These are phyloP conservation scores for Astrothelium macrocarpum DNA, from an alignment of 495 filamentous ascomycete species.

Conservation along the genomic window DNA sequence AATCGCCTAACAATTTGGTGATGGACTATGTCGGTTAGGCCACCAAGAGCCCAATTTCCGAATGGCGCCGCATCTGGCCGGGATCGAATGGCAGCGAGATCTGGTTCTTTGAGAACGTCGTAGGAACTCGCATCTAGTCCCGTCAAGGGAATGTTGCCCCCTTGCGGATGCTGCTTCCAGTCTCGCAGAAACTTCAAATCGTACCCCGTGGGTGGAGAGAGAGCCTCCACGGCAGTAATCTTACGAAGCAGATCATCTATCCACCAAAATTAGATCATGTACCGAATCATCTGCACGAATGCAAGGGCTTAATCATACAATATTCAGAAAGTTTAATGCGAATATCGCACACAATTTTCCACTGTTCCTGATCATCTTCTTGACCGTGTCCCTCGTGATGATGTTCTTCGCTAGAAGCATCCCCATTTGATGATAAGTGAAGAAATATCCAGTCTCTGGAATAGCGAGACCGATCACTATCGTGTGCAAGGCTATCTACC, in stretches of 20 bases:
- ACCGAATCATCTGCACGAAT: not conserved
- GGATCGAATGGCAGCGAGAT: not conserved
- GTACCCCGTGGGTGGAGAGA: not conserved
- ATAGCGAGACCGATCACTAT: not conserved
- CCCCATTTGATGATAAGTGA: too few species aligned
- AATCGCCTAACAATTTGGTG: not conserved
- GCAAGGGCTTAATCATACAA: not conserved
- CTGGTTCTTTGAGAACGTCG: not conserved
- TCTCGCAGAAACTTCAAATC: not conserved
- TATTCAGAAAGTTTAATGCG: not conserved
- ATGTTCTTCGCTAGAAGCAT: not conserved
- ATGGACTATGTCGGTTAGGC: not conserved
- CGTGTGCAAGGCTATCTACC: not conserved
- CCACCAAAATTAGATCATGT: not conserved
- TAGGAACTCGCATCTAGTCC: not conserved
- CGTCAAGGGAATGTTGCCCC: not conserved
- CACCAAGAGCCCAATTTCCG: not conserved
- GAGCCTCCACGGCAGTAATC: not conserved
- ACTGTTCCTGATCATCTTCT: not conserved
- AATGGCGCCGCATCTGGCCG: not conserved
- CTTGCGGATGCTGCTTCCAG: not conserved
- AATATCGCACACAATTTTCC: not conserved
- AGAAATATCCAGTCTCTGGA: not conserved
- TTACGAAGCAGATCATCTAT: not conserved
- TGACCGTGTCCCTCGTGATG: not conserved